phyloP scores from a whole-genome alignment of 805 yeast genomes.

The Metschnikowia picachoensis region DNA sequence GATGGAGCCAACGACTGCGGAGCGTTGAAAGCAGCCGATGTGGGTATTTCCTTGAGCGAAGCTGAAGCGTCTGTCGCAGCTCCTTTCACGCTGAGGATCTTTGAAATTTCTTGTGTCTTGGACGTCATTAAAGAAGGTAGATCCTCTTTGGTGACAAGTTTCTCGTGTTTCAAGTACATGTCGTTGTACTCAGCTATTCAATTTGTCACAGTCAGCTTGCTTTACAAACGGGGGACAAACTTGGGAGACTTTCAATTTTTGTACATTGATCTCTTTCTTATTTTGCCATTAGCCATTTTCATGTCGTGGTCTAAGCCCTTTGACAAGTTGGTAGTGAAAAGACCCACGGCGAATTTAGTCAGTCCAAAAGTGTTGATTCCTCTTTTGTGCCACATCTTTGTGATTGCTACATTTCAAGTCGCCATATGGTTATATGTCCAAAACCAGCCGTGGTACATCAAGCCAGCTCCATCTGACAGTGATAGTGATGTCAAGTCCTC shows the following conservation, averaged over 20 bases:
- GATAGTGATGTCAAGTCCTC: slow-evolving; percentile 72
- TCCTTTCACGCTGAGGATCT: slow-evolving; percentile 87
- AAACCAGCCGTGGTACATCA: slow-evolving; percentile 66
- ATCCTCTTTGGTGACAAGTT: slow-evolving; percentile 90
- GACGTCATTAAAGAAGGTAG: slow-evolving; percentile 93
- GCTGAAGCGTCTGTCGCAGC: slow-evolving; percentile 99
- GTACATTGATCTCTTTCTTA: slow-evolving; percentile 86
- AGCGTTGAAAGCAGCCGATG: slow-evolving; percentile 95
- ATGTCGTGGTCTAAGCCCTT: slow-evolving; percentile 97
- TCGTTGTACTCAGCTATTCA: slow-evolving; percentile 95
- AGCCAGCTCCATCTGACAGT: slow-evolving; percentile 77
- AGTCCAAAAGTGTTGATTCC: slow-evolving; percentile 86
- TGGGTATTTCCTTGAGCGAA: slow-evolving; percentile 91
- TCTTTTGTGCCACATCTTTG: slow-evolving; percentile 67
- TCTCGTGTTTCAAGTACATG: slow-evolving; percentile 97
- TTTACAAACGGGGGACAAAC: slow-evolving; percentile 86
- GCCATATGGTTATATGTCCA: slow-evolving; percentile 61
- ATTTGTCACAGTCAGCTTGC: slow-evolving; percentile 77
- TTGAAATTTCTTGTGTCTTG: slow-evolving; percentile 89
- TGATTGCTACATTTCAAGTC: slow-evolving; percentile 64
- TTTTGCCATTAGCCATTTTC: slow-evolving; percentile 90
- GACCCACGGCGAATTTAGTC: slow-evolving; percentile 93
- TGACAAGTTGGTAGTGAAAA: slow-evolving; percentile 52
- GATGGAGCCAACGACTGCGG: slow-evolving; percentile 99
- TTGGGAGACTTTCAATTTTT: slow-evolving; percentile 95